Percentiles rank a stretch among this genome's conserved stretches.
Conservation (phyloP, 352 stramenopile species). For the Pythium utonaiense region DNA sequence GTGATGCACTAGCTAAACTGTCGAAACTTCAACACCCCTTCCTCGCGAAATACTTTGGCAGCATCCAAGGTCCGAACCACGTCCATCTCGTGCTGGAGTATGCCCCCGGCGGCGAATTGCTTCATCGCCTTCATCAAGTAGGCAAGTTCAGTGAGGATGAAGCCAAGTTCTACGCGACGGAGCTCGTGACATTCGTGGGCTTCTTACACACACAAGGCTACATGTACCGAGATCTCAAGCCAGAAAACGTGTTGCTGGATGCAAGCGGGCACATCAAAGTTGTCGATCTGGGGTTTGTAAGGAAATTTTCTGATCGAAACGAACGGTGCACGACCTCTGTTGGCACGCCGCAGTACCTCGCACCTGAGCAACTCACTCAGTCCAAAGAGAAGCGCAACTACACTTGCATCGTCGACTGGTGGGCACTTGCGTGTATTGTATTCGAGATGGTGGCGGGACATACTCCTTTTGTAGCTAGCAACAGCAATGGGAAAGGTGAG, state of each 20-base stretch:
- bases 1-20: slow-evolving; percentile 40
- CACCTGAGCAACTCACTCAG: slow-evolving; percentile 68
- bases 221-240: slow-evolving; percentile 89
- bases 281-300: slow-evolving; percentile 69
- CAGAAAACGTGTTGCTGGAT: slow-evolving; percentile 89
- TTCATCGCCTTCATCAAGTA: slow-evolving; percentile 47
- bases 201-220: slow-evolving; percentile 44
- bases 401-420: slow-evolving; percentile 78
- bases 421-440: slow-evolving; percentile 76
- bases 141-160: slow-evolving; percentile 55
- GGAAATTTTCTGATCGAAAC: slow-evolving; percentile 27
- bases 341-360: slow-evolving; percentile 69
- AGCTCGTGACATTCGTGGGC: slow-evolving; percentile 61
- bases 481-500: slow-evolving; percentile 51
- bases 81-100: slow-evolving; percentile 75
- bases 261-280: slow-evolving; percentile 57
- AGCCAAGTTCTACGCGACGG: slow-evolving; percentile 75
- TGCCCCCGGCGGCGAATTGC: slow-evolving; percentile 60
- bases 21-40: slow-evolving; percentile 44
- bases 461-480: slow-evolving; percentile 53
- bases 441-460: slow-evolving; percentile 74
- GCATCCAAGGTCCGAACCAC: slow-evolving; percentile 49
- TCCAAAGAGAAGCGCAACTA: slow-evolving; percentile 59
- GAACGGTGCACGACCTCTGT: slow-evolving; percentile 54
- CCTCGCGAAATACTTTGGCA: slow-evolving; percentile 55